These are phyloP conservation scores for Ustilago vetiveriae DNA, from an alignment of 1,284 basidiomycete species.

Conservation along the genomic window DNA sequence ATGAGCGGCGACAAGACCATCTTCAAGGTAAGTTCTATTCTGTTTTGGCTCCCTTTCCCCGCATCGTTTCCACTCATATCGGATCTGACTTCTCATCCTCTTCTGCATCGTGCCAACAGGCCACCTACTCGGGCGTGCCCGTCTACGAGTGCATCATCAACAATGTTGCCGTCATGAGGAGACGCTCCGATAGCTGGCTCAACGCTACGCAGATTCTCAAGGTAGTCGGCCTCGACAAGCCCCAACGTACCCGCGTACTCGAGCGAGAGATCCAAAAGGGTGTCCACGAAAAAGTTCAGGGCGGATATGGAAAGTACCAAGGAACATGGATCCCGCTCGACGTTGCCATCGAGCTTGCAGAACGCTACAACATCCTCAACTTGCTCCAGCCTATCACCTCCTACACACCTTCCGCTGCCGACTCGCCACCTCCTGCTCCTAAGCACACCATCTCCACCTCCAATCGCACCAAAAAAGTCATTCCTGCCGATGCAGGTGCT, in stretches of 20 bases:
- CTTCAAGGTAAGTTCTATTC: constrained; percentile 42
- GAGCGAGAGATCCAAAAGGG: constrained; percentile 99
- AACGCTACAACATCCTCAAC: constrained; percentile 90
- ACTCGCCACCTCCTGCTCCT: constrained; percentile 90
- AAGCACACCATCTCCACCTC: constrained; percentile 78
- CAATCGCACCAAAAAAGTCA: constrained; percentile 57
- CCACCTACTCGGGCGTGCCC: constrained; percentile 69
- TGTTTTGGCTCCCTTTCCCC: background rate
- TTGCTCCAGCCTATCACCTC: constrained; percentile 94
- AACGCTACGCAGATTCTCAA: constrained; percentile 99
- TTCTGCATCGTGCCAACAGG: too few species aligned
- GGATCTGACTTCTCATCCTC: too few species aligned
- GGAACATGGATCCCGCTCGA: constrained; percentile 99
- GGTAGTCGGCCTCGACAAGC: constrained; percentile 99
- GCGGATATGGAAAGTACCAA: constrained; percentile 99
- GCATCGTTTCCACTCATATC: too few species aligned
- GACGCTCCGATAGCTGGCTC: constrained; percentile 89
- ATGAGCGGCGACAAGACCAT: constrained; percentile 51
- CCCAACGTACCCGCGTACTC: constrained; percentile 93
- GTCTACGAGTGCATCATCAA: constrained; percentile 69
- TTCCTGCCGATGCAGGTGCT: constrained; percentile 53
- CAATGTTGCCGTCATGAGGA: constrained; percentile 86
- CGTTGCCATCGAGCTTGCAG: constrained; percentile 83
- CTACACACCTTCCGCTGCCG: constrained; percentile 82
- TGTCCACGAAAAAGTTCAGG: constrained; percentile 98